These are phyloP conservation scores for Pleurotus platypus DNA, from an alignment of 768 basidiomycete species.

Conservation along the genomic window DNA sequence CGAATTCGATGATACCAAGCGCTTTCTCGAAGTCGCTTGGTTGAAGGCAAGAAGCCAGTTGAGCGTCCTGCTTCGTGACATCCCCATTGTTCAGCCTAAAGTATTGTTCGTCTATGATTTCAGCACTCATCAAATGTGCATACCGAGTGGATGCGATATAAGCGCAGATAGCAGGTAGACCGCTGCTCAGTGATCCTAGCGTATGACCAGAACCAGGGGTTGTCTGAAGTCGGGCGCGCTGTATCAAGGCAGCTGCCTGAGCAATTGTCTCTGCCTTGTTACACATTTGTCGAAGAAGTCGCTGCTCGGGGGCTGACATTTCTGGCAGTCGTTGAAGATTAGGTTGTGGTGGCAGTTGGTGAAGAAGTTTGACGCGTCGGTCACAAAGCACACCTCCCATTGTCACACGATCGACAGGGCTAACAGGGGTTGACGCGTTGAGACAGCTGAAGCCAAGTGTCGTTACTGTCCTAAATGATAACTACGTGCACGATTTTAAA, in stretches of 20 bases:
- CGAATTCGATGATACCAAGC: slow-evolving; percentile 7
- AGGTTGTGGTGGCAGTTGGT: too few relatives aligned
- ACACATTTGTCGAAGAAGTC: slow-evolving; percentile 4
- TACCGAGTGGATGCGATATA: slow-evolving; percentile 47
- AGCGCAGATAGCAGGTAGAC: slow-evolving; percentile 47
- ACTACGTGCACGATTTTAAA: too few relatives aligned
- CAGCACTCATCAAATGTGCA: background rate
- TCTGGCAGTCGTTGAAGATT: background rate
- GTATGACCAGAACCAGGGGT: slow-evolving; percentile 47
- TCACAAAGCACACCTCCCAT: too few relatives aligned
- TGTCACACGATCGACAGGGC: too few relatives aligned
- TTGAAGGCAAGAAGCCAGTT: slow-evolving; percentile 9
- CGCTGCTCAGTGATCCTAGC: slow-evolving; percentile 31
- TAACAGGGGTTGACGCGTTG: too few relatives aligned
- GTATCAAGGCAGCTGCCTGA: slow-evolving; percentile 28
- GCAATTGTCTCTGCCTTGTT: slow-evolving; percentile 24
- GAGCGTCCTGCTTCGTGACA: slow-evolving; percentile 7
- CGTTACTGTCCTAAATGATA: too few relatives aligned
- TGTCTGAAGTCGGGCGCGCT: slow-evolving; percentile 36
- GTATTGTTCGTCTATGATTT: background rate
- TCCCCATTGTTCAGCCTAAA: slow-evolving; percentile 12
- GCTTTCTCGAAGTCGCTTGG: slow-evolving; percentile 9
- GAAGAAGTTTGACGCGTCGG: too few relatives aligned
- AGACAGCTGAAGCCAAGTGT: too few relatives aligned
- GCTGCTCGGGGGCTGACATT: background rate